phyloP scores from a whole-genome alignment of 805 yeast genomes.

The Clavispora fructus region DNA sequence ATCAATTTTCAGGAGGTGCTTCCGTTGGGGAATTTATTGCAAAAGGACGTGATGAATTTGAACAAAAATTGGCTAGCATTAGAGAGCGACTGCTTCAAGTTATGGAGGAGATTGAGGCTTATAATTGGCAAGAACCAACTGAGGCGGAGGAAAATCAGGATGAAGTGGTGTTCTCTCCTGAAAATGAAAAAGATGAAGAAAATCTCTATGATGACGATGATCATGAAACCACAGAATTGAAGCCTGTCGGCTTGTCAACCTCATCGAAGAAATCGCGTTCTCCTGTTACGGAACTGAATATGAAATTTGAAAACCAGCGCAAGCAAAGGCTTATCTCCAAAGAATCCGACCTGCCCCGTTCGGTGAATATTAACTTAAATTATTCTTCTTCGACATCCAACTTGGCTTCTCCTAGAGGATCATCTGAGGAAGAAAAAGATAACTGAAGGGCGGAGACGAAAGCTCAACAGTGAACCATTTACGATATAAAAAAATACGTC shows the following conservation, averaged over 20 bases:
- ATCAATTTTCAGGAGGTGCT: conserved; percentile 10
- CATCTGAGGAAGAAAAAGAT: conserved; percentile 7
- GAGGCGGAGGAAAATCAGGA: conserved; percentile 14
- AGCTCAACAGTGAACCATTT: too few species aligned
- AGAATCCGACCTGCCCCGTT: conserved; percentile 12
- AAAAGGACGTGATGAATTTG: conserved; percentile 44
- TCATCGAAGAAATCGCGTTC: conserved; percentile 12
- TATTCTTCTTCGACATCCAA: conserved; percentile 14
- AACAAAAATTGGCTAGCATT: conserved; percentile 37
- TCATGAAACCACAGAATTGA: neutral
- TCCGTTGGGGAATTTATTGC: conserved; percentile 21
- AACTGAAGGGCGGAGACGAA: neutral
- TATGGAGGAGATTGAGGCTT: conserved; percentile 6
- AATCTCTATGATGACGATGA: conserved; percentile 8
- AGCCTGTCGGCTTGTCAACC: neutral
- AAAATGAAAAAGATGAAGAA: conserved; percentile 2
- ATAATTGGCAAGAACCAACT: conserved; percentile 10
- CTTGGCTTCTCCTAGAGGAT: conserved; percentile 13
- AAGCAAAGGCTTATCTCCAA: conserved; percentile 17
- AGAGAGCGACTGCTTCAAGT: conserved; percentile 18
- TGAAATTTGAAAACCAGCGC: conserved; percentile 13
- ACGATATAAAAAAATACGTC: neutral
- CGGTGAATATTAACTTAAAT: conserved; percentile 13
- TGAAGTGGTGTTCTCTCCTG: neutral
- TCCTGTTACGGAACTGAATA: conserved; percentile 11